A percentile compares a stretch with the other conserved stretches of the same genome.
phyloP scores from a whole-genome alignment of 2,329 filamentous ascomycete genomes.

The Hymenoscyphus fructigenus region DNA sequence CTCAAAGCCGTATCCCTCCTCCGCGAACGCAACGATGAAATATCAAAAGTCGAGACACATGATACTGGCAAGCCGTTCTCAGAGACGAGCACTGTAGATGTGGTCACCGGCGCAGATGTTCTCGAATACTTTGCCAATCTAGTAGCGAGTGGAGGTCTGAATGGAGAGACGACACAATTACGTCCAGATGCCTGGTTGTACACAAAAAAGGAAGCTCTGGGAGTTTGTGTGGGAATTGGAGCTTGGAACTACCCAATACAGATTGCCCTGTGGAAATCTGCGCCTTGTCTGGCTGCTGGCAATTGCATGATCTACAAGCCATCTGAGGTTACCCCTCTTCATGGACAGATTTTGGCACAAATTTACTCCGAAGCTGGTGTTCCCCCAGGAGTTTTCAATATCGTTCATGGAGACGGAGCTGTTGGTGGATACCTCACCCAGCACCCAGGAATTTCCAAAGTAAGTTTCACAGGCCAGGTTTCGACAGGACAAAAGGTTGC shows the following conservation, averaged over 20 bases:
- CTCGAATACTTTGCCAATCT: constrained; percentile 84
- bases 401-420: constrained; percentile 76
- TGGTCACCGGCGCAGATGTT: constrained; percentile 80
- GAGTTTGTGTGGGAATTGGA: constrained; percentile 83
- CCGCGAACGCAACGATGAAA: constrained; percentile 73
- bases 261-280: constrained; percentile 87
- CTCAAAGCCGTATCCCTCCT: constrained; percentile 73
- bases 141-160: constrained; percentile 73
- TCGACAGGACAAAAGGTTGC: constrained; percentile 81
- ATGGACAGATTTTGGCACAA: constrained; percentile 71
- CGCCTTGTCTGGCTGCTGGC: constrained; percentile 78
- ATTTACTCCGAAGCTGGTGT: constrained; percentile 78
- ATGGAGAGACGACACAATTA: constrained; percentile 75
- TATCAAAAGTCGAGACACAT: constrained; percentile 76
- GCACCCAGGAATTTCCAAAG: constrained; percentile 75
- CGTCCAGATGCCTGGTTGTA: constrained; percentile 78
- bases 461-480: constrained; percentile 88
- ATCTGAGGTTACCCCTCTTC: constrained; percentile 83
- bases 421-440: constrained; percentile 73
- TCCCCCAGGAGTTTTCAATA: constrained; percentile 82
- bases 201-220: constrained; percentile 77
- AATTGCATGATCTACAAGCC: constrained; percentile 93
- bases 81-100: constrained; percentile 81
- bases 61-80: constrained; percentile 86
- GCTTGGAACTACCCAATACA: constrained; percentile 94